Percentiles rank a stretch among this genome's conserved stretches.
phyloP scores from a whole-genome alignment of 2,329 filamentous ascomycete genomes.

The Trichoderma breve region DNA sequence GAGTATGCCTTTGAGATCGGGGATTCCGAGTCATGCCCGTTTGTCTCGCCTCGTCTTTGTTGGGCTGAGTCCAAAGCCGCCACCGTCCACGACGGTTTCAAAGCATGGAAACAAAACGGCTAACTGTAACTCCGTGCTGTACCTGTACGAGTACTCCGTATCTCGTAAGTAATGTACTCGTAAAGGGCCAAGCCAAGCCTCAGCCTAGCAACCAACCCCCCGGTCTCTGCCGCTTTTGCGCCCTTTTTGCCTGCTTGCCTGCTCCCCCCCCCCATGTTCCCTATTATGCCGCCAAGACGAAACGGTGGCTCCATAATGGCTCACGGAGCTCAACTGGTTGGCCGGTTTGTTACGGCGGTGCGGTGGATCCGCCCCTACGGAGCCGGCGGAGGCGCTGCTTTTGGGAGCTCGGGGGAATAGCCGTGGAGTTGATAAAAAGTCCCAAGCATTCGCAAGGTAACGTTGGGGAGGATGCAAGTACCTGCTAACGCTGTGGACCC shows the following conservation, averaged over 20 bases:
- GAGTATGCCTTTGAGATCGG: not conserved
- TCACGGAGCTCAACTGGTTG: slow-evolving; percentile 6
- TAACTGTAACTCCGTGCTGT: not conserved
- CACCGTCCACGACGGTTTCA: slow-evolving; percentile 11
- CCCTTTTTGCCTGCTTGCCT: not conserved
- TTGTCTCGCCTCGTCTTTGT: not conserved
- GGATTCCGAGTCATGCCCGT: slow-evolving; percentile 7
- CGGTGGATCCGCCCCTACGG: slow-evolving; percentile 2
- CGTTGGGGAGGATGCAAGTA: slow-evolving; percentile 10
- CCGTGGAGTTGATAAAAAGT: slow-evolving; percentile 2
- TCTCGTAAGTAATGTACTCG: not conserved
- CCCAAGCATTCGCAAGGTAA: slow-evolving; percentile 2
- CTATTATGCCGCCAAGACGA: slow-evolving; percentile 10
- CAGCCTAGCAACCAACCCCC: not conserved
- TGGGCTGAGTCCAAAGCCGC: not conserved
- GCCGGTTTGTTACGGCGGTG: slow-evolving; percentile 14
- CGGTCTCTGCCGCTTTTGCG: not conserved
- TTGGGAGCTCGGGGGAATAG: slow-evolving; percentile 7
- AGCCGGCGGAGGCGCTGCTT: slow-evolving; percentile 19
- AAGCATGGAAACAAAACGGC: not conserved
- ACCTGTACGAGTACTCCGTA: not conserved
- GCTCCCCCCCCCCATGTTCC: not conserved
- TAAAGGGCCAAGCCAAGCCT: not conserved
- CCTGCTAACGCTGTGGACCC: slow-evolving; percentile 3
- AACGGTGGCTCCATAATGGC: slow-evolving; percentile 16